A percentile compares a stretch with the other conserved stretches of the same genome.
These are phyloP conservation scores for Linanthus parryae DNA, from an alignment of 148 eudicot species.

Conservation along the genomic window DNA sequence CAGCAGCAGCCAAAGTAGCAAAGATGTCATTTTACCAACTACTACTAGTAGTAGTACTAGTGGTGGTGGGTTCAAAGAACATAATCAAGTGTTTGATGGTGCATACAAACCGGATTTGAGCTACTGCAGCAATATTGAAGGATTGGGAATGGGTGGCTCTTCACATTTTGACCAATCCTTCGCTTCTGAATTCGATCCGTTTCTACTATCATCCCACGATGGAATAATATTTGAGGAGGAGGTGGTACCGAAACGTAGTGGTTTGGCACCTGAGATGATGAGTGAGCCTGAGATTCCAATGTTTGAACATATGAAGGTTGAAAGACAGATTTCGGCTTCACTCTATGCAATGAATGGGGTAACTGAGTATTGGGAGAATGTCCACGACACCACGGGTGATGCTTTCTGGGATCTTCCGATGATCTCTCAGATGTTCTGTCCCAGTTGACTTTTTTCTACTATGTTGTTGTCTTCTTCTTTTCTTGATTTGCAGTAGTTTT, in stretches of 20 bases:
- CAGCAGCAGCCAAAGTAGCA: too few species aligned
- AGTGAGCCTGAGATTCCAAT: conserved; percentile 21
- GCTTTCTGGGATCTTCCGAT: conserved; percentile 35
- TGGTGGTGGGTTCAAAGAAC: background rate
- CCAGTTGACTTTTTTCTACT: conserved; percentile 11
- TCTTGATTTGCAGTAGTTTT: too few species aligned
- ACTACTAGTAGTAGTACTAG: background rate
- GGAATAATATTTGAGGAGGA: too few species aligned
- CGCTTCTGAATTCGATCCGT: conserved; percentile 4
- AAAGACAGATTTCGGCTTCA: conserved; percentile 55
- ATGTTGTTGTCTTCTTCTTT: background rate
- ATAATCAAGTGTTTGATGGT: background rate
- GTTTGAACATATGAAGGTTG: conserved; percentile 43
- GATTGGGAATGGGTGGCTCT: conserved; percentile 3
- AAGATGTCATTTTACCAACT: too few species aligned
- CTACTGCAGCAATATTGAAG: conserved; percentile 7
- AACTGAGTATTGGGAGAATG: conserved; percentile 40
- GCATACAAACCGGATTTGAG: conserved; percentile 28
- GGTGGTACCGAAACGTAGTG: conserved; percentile 11
- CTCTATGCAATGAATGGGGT: conserved; percentile 51
- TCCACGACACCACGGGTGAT: conserved; percentile 20
- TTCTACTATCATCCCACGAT: background rate
- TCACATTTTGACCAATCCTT: conserved; percentile 6
- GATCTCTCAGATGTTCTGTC: conserved; percentile 26
- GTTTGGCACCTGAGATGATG: conserved; percentile 1